phyloP scores from a whole-genome alignment of 495 filamentous ascomycete genomes.

The Xylaria venustula region DNA sequence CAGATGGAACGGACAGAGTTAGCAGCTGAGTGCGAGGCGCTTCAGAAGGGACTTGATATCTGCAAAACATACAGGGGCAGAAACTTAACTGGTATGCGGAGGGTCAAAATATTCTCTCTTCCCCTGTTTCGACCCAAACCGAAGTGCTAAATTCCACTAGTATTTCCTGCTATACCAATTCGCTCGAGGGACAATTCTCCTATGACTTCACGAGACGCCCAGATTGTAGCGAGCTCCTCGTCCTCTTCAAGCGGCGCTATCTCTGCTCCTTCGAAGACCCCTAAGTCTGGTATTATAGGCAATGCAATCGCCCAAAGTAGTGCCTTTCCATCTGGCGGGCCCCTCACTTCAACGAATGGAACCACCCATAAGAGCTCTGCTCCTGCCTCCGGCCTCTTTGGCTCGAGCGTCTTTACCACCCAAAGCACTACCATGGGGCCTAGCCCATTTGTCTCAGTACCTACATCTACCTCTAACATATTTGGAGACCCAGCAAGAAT shows the following conservation, averaged over 20 bases:
- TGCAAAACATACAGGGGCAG: conserved; percentile 22
- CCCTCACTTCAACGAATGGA: background rate
- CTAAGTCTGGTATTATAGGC: too few relatives aligned
- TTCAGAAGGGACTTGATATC: conserved; percentile 24
- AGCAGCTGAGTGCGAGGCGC: conserved; percentile 14
- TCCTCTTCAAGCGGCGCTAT: too few relatives aligned
- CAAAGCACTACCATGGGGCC: too few relatives aligned
- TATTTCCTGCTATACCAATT: background rate
- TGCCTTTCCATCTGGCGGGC: too few relatives aligned
- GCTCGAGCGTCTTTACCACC: too few relatives aligned
- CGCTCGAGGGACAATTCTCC: background rate
- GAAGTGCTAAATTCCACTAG: background rate
- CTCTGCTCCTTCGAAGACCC: too few relatives aligned
- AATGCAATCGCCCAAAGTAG: too few relatives aligned
- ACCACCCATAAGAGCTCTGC: background rate
- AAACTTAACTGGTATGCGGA: background rate
- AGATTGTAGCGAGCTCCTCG: too few relatives aligned
- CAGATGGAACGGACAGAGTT: conserved; percentile 18
- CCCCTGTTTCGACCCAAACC: background rate
- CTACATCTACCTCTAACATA: too few relatives aligned
- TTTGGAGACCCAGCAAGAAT: too few relatives aligned
- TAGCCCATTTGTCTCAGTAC: too few relatives aligned
- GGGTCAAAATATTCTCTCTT: background rate
- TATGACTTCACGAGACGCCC: background rate
- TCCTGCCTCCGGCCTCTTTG: background rate